phyloP scores from a whole-genome alignment of 352 stramenopile species.

The Phytophthora meadii region DNA sequence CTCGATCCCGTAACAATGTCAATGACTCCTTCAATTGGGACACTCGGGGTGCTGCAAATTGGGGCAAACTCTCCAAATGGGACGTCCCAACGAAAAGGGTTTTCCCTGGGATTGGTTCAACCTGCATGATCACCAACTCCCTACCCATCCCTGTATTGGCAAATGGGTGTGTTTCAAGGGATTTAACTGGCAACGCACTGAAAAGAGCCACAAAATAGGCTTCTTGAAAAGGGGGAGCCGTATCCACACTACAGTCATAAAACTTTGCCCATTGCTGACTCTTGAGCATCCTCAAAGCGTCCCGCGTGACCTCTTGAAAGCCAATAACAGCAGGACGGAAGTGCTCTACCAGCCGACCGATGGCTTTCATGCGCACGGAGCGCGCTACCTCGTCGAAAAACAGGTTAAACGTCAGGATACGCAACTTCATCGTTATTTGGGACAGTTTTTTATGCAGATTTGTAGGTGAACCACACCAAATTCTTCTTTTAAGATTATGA shows the following conservation, averaged over 20 bases:
- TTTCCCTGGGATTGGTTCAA: constrained; percentile 54
- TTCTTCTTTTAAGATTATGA: background rate
- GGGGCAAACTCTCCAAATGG: constrained; percentile 76
- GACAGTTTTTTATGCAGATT: background rate
- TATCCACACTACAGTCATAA: constrained; percentile 85
- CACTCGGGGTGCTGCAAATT: constrained; percentile 55
- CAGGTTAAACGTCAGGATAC: constrained; percentile 78
- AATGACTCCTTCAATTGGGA: constrained; percentile 68
- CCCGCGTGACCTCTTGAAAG: constrained; percentile 81
- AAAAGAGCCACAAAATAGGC: constrained; percentile 85
- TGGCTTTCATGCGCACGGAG: constrained; percentile 64
- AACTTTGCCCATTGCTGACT: constrained; percentile 62
- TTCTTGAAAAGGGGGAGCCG: constrained; percentile 67
- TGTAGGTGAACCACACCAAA: background rate
- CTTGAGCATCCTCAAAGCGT: constrained; percentile 64
- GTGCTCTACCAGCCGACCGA: constrained; percentile 57
- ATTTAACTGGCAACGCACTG: constrained; percentile 69
- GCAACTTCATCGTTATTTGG: constrained; percentile 49
- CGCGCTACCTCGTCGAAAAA: constrained; percentile 77
- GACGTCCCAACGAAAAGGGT: constrained; percentile 68
- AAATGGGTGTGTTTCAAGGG: constrained; percentile 71
- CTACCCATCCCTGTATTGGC: constrained; percentile 76
- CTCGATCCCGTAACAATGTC: constrained; percentile 49
- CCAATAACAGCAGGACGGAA: constrained; percentile 70
- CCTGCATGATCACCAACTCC: constrained; percentile 66